Evolutionary conservation across 371 early-diverging fungal species (phyloP).

Genomic region (Zychaea mexicana): DNA sequence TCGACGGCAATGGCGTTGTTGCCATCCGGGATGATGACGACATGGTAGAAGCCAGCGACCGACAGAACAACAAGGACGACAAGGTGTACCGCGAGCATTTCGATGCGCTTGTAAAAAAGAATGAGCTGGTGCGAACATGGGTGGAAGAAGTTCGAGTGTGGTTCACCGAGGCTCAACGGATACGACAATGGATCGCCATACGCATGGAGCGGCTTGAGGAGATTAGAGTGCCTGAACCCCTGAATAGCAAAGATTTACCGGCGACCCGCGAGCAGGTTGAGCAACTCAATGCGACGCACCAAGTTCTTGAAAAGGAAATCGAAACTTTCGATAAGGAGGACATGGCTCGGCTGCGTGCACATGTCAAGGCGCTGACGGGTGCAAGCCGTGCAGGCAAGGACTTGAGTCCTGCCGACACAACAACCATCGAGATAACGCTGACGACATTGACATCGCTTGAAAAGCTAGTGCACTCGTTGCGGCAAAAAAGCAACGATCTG

Average conservation of each 20-base stretch:
- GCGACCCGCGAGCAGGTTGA: slow-evolving; percentile 35
- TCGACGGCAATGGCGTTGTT: background rate
- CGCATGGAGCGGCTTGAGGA: slow-evolving; percentile 42
- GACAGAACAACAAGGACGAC: background rate
- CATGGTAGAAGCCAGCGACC: background rate
- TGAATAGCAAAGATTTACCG: slow-evolving; percentile 8
- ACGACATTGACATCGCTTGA: slow-evolving; percentile 50
- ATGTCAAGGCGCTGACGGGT: slow-evolving; percentile 53
- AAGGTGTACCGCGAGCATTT: slow-evolving; percentile 26
- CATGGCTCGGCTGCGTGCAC: slow-evolving; percentile 53
- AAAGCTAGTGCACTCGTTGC: slow-evolving; percentile 35
- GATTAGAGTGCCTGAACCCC: slow-evolving; percentile 30
- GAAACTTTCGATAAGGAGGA: slow-evolving; percentile 53
- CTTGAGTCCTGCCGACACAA: slow-evolving; percentile 58
- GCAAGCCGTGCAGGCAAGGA: slow-evolving; percentile 37
- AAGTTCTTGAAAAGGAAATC: slow-evolving; percentile 45
- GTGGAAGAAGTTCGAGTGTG: slow-evolving; percentile 53
- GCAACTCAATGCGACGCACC: slow-evolving; percentile 33
- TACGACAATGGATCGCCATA: slow-evolving; percentile 47
- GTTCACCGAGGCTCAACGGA: slow-evolving; percentile 52
- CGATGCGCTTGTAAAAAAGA: slow-evolving; percentile 32
- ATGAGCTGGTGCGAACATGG: slow-evolving; percentile 43
- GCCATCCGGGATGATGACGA: background rate
- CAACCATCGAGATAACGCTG: slow-evolving; percentile 56
- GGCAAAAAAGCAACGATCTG: slow-evolving; percentile 38